Evolutionary conservation across 2,329 filamentous ascomycete genomes (phyloP), one percentile per base, ranked within the genome.

Genomic region (Colletotrichum limetticola): DNA sequence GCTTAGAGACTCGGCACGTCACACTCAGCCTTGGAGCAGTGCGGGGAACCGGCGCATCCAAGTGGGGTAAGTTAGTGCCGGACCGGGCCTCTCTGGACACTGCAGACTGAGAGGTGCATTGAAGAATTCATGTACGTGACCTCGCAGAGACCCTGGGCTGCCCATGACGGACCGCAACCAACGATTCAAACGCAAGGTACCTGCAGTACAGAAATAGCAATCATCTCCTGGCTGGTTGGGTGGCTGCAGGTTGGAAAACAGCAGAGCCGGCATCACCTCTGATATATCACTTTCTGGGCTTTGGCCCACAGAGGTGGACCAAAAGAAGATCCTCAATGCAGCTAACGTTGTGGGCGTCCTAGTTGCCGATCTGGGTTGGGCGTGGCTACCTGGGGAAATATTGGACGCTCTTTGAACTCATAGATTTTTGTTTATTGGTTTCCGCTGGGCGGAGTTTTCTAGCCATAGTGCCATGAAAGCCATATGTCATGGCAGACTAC

Each of bases 381-480:
- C 26, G 7, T 63, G 22, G 59, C 11, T 12, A 37, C 6, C 42
- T 63, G 26, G 7, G 8, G 11, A n/a, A 37, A 55, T 8, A 64
- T 52, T 14, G 8, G 19, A 55, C 2, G 55, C 49, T 5, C 19
- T 46, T 4, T 59, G 55, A 56, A 30, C n/a, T 64, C 46, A 12
- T 64, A 5, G 26, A 37, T 14, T 61, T 14, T 61, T 66, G 24
- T 66, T 19, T 32, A 61, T 65, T 56, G 57, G n/a, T 52, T 66
- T 70, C 57, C 66, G 60, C 60, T 53, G 49, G 37, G 71, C 61
- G 66, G 28, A 53, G 22, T 73, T 52, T 57, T 66, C 46, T 71
- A 66, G 56, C 56, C 42, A n/a, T 66, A 28, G 55, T 61, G 61
- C 61, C 61, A 49, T 60, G 55, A 55, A 52, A 70, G 52, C 30